Percentiles rank a stretch among this genome's conserved stretches.
These are phyloP conservation scores for Penicillium brasilianum DNA, from an alignment of 2,329 filamentous ascomycete genomes.

Conservation along the genomic window DNA sequence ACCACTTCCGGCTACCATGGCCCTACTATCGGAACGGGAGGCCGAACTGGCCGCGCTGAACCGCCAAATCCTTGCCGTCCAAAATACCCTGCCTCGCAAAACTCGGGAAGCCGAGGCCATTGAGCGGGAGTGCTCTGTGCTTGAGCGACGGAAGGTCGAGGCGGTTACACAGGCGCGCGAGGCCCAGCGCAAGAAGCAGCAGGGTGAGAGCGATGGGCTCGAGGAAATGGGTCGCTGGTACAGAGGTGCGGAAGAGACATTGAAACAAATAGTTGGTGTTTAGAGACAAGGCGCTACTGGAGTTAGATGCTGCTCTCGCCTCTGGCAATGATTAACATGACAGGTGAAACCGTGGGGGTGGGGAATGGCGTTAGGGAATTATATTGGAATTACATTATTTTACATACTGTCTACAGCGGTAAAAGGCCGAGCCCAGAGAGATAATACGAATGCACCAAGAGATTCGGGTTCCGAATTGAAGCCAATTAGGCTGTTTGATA, in stretches of 20 bases:
- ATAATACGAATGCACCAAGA: conserved; percentile 4
- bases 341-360: conserved; percentile 5
- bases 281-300: conserved; percentile 27
- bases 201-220: conserved; percentile 53
- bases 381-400: neutral
- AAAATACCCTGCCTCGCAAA: conserved; percentile 51
- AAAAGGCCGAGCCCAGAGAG: neutral
- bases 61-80: conserved; percentile 47
- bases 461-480: conserved; percentile 41
- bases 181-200: conserved; percentile 48
- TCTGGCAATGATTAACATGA: conserved; percentile 29
- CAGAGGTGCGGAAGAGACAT: conserved; percentile 45
- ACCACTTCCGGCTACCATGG: conserved; percentile 47
- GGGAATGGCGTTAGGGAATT: conserved; percentile 31
- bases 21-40: conserved; percentile 47
- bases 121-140: conserved; percentile 49
- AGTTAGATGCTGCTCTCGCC: neutral
- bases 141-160: conserved; percentile 53
- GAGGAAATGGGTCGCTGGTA: conserved; percentile 56
- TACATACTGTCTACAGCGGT: neutral
- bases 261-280: conserved; percentile 47
- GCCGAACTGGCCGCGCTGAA: conserved; percentile 49
- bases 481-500: conserved; percentile 41
- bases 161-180: conserved; percentile 54
- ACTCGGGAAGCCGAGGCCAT: conserved; percentile 51